Conservation (phyloP, 2,329 filamentous ascomycete species). For the Cordyceps sp. region DNA sequence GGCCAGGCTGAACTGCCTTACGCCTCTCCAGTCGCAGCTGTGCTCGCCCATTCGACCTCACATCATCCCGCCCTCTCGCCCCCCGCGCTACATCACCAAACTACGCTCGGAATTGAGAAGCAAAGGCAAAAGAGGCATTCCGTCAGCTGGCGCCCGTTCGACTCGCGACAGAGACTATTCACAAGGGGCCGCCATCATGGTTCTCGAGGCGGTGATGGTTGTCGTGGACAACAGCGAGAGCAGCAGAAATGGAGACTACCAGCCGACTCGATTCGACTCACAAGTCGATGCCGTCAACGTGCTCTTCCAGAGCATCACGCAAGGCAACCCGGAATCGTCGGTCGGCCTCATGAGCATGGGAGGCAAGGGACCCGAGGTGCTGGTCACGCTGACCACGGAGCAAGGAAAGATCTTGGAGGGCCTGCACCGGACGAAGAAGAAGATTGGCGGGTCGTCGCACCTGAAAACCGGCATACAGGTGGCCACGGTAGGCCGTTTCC, state of each 20-base stretch:
- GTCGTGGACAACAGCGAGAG: constrained; percentile 99
- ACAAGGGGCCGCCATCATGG: constrained; percentile 64
- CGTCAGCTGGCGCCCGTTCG: too few relatives aligned
- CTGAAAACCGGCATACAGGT: constrained; percentile 91
- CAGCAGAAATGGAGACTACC: constrained; percentile 87
- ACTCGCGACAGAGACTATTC: too few relatives aligned
- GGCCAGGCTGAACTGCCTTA: too few relatives aligned
- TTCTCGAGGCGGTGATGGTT: constrained; percentile 98
- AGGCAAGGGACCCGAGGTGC: constrained; percentile 88
- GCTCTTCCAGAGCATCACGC: constrained; percentile 89
- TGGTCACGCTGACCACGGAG: constrained; percentile 91
- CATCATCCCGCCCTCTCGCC: too few relatives aligned
- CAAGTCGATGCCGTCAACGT: constrained; percentile 91
- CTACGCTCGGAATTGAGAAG: too few relatives aligned
- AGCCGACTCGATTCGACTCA: constrained; percentile 87
- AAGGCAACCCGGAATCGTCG: constrained; percentile 89
- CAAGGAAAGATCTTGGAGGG: constrained; percentile 90
- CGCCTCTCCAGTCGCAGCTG: too few relatives aligned
- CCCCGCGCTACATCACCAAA: too few relatives aligned
- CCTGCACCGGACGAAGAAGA: constrained; percentile 72
- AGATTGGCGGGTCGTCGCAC: constrained; percentile 79
- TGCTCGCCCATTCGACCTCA: too few relatives aligned
- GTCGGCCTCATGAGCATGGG: constrained; percentile 99
- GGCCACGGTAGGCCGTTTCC: constrained; percentile 51
- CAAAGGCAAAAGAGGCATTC: too few relatives aligned